Evolutionary conservation across 164 flowering plant genomes (phyloP).

Genomic region (Liquidambar formosana): DNA sequence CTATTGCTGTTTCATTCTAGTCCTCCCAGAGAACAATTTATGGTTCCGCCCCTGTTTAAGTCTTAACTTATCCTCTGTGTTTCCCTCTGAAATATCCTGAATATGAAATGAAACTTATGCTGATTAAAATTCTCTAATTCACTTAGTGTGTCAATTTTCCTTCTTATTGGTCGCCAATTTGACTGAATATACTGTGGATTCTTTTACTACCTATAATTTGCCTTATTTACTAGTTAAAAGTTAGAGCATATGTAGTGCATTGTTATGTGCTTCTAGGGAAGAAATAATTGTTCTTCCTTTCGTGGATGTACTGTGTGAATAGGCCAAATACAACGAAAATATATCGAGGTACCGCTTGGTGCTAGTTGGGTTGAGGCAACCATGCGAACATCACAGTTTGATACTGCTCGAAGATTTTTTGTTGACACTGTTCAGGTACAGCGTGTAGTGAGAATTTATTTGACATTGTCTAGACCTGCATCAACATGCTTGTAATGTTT

Average conservation of each 20-base stretch:
- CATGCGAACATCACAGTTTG: slow-evolving; percentile 79
- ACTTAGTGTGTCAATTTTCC: no score
- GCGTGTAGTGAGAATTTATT: slow-evolving; percentile 7
- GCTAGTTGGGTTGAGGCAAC: slow-evolving; percentile 93
- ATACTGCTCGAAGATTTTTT: slow-evolving; percentile 79
- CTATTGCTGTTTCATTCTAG: no score
- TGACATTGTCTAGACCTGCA: not conserved
- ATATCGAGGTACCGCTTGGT: slow-evolving; percentile 79
- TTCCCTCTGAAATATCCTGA: no score
- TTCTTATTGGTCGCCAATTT: no score
- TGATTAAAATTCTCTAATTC: no score
- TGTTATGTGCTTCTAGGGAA: not conserved
- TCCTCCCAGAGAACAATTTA: no score
- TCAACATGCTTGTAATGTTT: slow-evolving; percentile 23
- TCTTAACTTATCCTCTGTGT: no score
- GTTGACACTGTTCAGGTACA: slow-evolving; percentile 86
- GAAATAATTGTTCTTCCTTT: not conserved
- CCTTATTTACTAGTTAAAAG: not conserved
- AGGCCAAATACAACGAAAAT: slow-evolving; percentile 90
- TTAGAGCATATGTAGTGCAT: not conserved
- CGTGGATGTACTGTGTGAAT: slow-evolving; percentile 14
- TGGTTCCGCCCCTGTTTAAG: no score
- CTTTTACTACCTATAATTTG: not conserved
- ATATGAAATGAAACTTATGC: no score
- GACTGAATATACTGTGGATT: no score